Evolutionary conservation across 495 filamentous ascomycete genomes (phyloP).

Genomic region (Mycothermus thermophilus): DNA sequence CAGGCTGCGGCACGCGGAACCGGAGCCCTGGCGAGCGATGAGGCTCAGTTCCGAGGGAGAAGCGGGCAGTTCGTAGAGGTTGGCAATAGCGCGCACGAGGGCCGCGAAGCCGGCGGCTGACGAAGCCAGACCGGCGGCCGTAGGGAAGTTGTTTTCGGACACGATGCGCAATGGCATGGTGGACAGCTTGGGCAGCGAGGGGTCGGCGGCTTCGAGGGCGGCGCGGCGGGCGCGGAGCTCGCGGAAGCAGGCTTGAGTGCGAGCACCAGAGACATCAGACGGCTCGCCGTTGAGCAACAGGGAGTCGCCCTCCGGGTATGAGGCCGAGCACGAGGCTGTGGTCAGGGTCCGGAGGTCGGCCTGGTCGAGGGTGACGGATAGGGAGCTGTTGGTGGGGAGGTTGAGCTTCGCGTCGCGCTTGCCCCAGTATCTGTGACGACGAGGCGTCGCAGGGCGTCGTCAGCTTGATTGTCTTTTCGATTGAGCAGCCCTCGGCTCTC

Average conservation of each 20-base stretch:
- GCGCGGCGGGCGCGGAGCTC: conserved; percentile 66
- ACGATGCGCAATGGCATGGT: conserved; percentile 63
- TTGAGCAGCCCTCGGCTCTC: conserved; percentile 7
- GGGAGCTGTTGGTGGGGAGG: conserved; percentile 92
- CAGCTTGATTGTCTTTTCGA: conserved; percentile 6
- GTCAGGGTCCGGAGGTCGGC: conserved; percentile 87
- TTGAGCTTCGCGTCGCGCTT: conserved; percentile 88
- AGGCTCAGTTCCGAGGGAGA: conserved; percentile 65
- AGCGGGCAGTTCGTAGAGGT: conserved; percentile 73
- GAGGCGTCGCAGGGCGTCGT: conserved; percentile 3
- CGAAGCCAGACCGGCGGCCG: conserved; percentile 86
- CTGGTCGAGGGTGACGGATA: conserved; percentile 92
- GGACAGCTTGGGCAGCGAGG: conserved; percentile 64
- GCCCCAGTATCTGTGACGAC: conserved; percentile 87
- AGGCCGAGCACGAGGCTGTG: conserved; percentile 76
- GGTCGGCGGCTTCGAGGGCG: conserved; percentile 53
- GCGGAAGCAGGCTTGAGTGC: conserved; percentile 81
- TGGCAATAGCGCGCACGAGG: conserved; percentile 79
- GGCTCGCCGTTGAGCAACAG: conserved; percentile 71
- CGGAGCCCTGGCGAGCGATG: conserved; percentile 90
- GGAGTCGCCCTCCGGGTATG: conserved; percentile 55
- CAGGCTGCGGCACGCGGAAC: conserved; percentile 79
- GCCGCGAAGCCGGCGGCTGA: conserved; percentile 93
- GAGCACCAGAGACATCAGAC: conserved; percentile 73
- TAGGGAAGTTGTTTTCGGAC: conserved; percentile 96